Evolutionary conservation across 441 rosid species (phyloP).

Genomic region (Gossypium davidsonii): DNA sequence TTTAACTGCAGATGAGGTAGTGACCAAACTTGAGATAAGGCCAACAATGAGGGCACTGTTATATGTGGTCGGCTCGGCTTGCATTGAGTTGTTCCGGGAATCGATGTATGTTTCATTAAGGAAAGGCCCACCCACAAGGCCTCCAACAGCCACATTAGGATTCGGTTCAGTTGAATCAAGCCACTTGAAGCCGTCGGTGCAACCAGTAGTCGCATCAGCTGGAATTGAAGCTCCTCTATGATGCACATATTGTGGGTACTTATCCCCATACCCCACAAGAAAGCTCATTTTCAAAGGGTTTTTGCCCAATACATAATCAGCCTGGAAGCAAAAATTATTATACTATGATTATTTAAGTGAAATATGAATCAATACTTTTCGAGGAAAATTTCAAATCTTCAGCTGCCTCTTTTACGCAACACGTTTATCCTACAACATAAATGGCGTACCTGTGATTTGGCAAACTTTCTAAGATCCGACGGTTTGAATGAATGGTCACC

Average conservation of each 20-base stretch:
- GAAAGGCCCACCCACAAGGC: constrained; percentile 89
- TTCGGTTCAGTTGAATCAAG: constrained; percentile 56
- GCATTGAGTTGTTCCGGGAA: constrained; percentile 71
- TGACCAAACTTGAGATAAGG: constrained; percentile 75
- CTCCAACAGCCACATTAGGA: constrained; percentile 82
- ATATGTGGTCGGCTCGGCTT: constrained; percentile 90
- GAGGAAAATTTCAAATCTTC: background rate
- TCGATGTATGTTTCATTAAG: constrained; percentile 66
- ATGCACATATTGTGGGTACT: constrained; percentile 73
- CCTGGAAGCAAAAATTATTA: constrained; percentile 37
- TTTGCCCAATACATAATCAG: constrained; percentile 79
- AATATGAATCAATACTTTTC: background rate
- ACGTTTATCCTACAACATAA: background rate
- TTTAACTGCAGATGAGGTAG: constrained; percentile 65
- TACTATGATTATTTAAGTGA: background rate
- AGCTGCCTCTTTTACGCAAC: background rate
- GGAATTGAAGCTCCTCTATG: constrained; percentile 99
- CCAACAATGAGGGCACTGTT: constrained; percentile 82
- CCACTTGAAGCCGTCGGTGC: constrained; percentile 76
- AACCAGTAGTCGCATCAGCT: constrained; percentile 55
- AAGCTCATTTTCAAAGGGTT: constrained; percentile 78
- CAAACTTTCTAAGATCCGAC: constrained; percentile 75
- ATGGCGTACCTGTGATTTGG: constrained; percentile 68
- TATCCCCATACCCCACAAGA: constrained; percentile 85
- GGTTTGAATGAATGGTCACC: constrained; percentile 55